phyloP scores from a whole-genome alignment of 2,329 filamentous ascomycete genomes.

The Xylaria sp. region DNA sequence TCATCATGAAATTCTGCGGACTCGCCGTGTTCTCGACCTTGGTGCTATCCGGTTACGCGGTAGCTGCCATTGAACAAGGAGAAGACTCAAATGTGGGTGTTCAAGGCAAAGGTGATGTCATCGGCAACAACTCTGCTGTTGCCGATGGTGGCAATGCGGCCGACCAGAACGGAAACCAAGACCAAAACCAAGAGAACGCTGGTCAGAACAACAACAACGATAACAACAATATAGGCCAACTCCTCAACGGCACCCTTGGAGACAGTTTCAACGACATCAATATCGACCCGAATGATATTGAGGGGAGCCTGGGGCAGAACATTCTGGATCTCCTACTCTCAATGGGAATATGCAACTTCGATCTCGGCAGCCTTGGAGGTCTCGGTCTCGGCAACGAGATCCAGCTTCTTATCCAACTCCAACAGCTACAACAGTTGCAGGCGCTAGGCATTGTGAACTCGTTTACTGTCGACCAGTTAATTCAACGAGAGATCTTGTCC shows the following conservation, averaged over 20 bases:
- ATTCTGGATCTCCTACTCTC: conserved; percentile 43
- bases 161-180: conserved; percentile 1
- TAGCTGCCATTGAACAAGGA: conserved; percentile 22
- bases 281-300: conserved; percentile 39
- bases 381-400: conserved; percentile 44
- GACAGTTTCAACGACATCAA: conserved; percentile 37
- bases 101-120: conserved; percentile 23
- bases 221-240: neutral
- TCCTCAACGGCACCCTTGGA: conserved; percentile 32
- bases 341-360: conserved; percentile 47
- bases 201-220: conserved; percentile 15
- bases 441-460: conserved; percentile 45
- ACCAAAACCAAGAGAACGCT: conserved; percentile 18
- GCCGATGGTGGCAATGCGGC: conserved; percentile 32
- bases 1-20: conserved; percentile 45
- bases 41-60: conserved; percentile 42
- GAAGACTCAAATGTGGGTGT: conserved; percentile 15
- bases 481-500: conserved; percentile 44
- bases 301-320: conserved; percentile 35
- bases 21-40: conserved; percentile 43
- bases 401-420: conserved; percentile 47
- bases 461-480: conserved; percentile 41
- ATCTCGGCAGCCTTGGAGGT: conserved; percentile 40
- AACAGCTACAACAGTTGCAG: conserved; percentile 46
- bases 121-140: conserved; percentile 31